Evolutionary conservation across 805 yeast species (phyloP), one percentile per base, ranked within the genome.

Genomic region (Wickerhamiella qilinensis): DNA sequence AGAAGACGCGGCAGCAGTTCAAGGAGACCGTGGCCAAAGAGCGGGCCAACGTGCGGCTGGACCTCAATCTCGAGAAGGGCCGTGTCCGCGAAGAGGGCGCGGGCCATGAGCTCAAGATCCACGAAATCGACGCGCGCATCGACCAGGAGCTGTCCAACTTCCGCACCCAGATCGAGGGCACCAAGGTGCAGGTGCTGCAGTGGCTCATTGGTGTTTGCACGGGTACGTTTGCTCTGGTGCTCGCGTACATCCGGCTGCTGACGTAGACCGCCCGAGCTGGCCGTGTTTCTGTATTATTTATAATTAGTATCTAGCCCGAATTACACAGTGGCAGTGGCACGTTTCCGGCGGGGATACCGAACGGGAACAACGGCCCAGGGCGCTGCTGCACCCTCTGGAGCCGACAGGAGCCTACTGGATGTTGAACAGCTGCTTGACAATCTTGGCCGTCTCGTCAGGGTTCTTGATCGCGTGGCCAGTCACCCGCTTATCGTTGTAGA

Each of bases 181-280:
- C 88, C 24, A 91, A 91, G 62, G 83, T 94, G 2, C 96, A 91
- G 57, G 96, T 91, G 36, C 73, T 85, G 77, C 98, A 91, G 60
- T 91, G 98, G 98, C 69, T 91, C 46, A 84, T 91, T 50, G 97
- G 97, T 66, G 96, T 91, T 16, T 82, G 94, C 54, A 86, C 97
- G 1, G 98, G 97, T 79, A 82, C 96, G 1, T 83, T 88, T 60
- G 97, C 97, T 12, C 67, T 91, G 42, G 80, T 91, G 37, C 62
- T 88, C 50, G 96, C 97, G 1, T 91, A 91, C 56, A 82, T 86
- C 36, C 69, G 98, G 50, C 65, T 91, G 49, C 63, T 83, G 37
- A 73, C 83, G 8, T 81, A 51, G 48, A 11, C 25, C 9, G 9
- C 11, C 11, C 25, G 25, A 22, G n/a, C n/a, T n/a, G n/a, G n/a